Evolutionary conservation across 1,284 basidiomycete genomes (phyloP).

Genomic region (Rhodotorula sp.): DNA sequence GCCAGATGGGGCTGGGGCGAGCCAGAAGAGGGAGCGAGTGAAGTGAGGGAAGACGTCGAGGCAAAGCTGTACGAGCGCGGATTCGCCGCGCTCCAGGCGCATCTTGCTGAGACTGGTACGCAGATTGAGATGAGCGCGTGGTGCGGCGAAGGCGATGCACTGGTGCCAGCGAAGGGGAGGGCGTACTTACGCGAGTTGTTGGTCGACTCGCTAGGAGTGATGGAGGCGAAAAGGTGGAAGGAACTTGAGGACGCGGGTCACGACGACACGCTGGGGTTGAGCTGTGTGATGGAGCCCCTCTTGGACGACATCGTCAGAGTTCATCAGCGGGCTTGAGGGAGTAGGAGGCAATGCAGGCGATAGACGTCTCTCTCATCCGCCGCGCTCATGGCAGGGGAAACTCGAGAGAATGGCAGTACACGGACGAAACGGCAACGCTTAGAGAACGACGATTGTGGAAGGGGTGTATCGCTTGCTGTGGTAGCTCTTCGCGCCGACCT

Average conservation of each 20-base stretch:
- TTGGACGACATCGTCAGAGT: neutral
- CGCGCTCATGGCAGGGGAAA: neutral
- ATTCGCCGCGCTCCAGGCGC: conserved; percentile 7
- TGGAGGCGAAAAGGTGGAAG: conserved; percentile 6
- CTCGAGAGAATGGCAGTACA: neutral
- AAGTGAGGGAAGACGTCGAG: neutral
- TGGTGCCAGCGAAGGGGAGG: conserved; percentile 23
- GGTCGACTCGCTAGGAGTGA: conserved; percentile 17
- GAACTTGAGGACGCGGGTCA: conserved; percentile 21
- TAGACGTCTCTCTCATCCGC: neutral
- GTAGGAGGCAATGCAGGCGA: neutral
- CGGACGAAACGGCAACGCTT: conserved; percentile 5
- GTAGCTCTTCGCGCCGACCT: conserved; percentile 82
- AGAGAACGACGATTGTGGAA: conserved; percentile 55
- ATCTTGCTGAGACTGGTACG: neutral
- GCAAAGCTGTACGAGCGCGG: conserved; percentile 10
- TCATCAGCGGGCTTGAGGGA: neutral
- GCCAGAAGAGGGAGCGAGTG: neutral
- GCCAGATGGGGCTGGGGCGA: conserved; percentile 21
- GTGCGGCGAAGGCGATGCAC: conserved; percentile 18
- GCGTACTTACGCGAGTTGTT: conserved; percentile 16
- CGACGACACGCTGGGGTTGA: conserved; percentile 27
- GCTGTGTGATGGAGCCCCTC: conserved; percentile 12
- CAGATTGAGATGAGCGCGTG: conserved; percentile 8
- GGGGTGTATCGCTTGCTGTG: conserved; percentile 76